Evolutionary conservation across 768 basidiomycete species (phyloP).

Genomic region (Tylopilus subfusipes): DNA sequence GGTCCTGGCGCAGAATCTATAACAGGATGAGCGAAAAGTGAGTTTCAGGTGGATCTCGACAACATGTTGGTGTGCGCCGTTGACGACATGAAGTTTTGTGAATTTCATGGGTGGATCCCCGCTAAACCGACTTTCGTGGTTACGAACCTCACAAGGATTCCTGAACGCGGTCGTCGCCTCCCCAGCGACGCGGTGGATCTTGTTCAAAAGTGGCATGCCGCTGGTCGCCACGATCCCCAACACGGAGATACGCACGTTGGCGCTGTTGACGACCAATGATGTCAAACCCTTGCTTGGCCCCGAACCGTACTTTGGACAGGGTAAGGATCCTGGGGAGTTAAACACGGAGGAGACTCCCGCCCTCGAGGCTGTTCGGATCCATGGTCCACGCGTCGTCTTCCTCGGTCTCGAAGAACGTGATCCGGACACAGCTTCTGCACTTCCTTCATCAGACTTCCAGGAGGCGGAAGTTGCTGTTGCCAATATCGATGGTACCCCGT

Average conservation of each 20-base stretch:
- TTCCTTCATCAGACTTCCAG: conserved; percentile 65
- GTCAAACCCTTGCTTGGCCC: conserved; percentile 64
- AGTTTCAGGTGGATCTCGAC: conserved; percentile 9
- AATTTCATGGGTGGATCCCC: conserved; percentile 63
- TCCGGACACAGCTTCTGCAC: conserved; percentile 41
- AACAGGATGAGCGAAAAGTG: conserved; percentile 32
- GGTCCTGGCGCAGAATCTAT: conserved; percentile 7
- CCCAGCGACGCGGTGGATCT: conserved; percentile 67
- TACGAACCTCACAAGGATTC: conserved; percentile 69
- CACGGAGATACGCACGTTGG: conserved; percentile 40
- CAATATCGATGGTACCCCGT: conserved; percentile 76
- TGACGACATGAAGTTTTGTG: conserved; percentile 34
- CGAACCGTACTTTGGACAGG: conserved; percentile 71
- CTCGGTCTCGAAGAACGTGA: conserved; percentile 71
- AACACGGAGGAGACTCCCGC: conserved; percentile 24
- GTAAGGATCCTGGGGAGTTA: conserved; percentile 40
- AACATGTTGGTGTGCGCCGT: neutral
- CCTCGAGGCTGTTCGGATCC: conserved; percentile 58
- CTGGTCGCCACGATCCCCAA: conserved; percentile 42
- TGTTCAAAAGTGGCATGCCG: conserved; percentile 73
- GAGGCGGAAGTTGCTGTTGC: conserved; percentile 50
- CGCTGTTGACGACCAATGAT: conserved; percentile 56
- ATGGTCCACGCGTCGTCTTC: conserved; percentile 64
- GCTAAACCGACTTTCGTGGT: conserved; percentile 79
- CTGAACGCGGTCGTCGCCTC: conserved; percentile 65